Evolutionary conservation across 1,284 basidiomycete species (phyloP).

Genomic region (Termitomyces sp.): DNA sequence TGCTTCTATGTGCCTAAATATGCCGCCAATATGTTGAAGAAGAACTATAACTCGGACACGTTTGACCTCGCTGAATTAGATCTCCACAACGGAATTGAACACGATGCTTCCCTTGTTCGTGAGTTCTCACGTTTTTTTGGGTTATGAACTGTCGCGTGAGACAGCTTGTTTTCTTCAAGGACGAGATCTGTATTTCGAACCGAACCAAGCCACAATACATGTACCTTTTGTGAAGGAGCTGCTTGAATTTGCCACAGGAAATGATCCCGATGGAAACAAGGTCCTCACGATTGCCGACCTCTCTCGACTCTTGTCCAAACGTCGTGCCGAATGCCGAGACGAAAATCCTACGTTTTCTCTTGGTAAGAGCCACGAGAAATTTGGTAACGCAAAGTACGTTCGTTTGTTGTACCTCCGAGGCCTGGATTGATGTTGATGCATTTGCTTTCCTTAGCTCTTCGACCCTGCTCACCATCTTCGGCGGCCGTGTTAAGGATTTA

Average conservation of each 20-base stretch:
- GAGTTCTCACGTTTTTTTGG: constrained; percentile 22
- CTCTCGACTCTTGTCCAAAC: constrained; percentile 48
- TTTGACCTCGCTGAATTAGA: constrained; percentile 62
- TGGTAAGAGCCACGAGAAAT: constrained; percentile 46
- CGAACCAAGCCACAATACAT: constrained; percentile 49
- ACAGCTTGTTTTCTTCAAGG: constrained; percentile 34
- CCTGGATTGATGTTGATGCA: not conserved
- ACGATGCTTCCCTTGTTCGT: constrained; percentile 72
- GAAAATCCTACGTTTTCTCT: constrained; percentile 53
- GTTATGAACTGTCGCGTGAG: not conserved
- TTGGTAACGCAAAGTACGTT: constrained; percentile 64
- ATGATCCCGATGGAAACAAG: constrained; percentile 38
- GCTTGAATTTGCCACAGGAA: constrained; percentile 55
- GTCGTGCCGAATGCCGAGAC: constrained; percentile 48
- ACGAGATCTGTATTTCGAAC: constrained; percentile 44
- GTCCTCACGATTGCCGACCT: constrained; percentile 54
- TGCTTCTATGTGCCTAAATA: constrained; percentile 57
- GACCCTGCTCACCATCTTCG: constrained; percentile 58
- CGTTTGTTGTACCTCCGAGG: not conserved
- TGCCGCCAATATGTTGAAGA: constrained; percentile 52
- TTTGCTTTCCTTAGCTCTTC: constrained; percentile 37
- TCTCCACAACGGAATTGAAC: constrained; percentile 74
- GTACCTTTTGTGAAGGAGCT: constrained; percentile 51
- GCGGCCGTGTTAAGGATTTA: constrained; percentile 54
- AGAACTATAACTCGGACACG: constrained; percentile 49